Base-by-base conservation (phyloP, 441 rosid species). In the Arabidopsis hybrid region DNA sequence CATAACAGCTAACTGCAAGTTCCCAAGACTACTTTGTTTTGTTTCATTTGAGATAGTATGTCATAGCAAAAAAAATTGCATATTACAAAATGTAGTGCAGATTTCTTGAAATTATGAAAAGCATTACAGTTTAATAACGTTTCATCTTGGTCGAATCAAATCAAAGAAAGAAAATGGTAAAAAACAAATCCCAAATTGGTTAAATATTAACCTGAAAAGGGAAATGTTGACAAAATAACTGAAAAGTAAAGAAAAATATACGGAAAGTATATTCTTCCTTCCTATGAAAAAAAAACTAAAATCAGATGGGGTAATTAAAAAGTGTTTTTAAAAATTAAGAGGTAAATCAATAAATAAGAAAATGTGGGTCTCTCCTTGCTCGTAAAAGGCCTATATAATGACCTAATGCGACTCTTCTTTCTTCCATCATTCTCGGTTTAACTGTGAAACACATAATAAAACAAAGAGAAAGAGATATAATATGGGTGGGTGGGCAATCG, bases 401-500 rank as follows among this genome's bases (percentile, higher is more conserved):
- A 75, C 42, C 60, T 63, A 32, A 75, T 12, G 69, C 31, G 21
- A 34, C 77, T 36, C 66, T 52, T 53, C 55, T 13, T 51, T 71
- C 62, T 56, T 10, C 78, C 76, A 77, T 50, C 72, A 60, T 55
- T 47, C 49, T 60, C 36, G 57, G 14, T 72, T 39, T 32, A 38
- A 65, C 69, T 63, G 34, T 67, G 64, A 60, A 65, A 67, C 43
- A 21, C 43, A 57, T 64, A n/a, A 40, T 6, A 67, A 2, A 21
- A 59, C 1, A 14, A 18, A 12, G 65, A 79, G 61, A 35, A 8
- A 52, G 42, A 13, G 64, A 21, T 0, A 77, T 58, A 46, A 56
- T 14, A 93, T 92, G 97, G 97, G 89, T 35, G 85, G 83, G 8
- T 90, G 99, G 97, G 99, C 99, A 47, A 94, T 94, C n/a, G 97